Conservation (phyloP, 176 grass and related monocot genomes). For the Hyparrhenia diplandra region DNA sequence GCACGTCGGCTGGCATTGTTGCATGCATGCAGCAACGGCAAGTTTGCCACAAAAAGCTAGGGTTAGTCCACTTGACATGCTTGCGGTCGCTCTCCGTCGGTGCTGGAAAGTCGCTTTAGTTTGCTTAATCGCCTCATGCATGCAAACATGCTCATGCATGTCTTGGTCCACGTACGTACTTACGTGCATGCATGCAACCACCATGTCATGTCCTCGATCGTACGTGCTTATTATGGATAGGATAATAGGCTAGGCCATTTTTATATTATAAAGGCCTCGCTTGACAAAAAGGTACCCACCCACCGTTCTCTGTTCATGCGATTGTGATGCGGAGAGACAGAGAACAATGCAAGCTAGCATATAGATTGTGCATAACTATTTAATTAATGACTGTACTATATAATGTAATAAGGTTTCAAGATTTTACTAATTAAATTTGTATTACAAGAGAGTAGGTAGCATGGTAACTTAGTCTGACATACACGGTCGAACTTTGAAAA, state of each 20-base stretch:
- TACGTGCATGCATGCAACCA: neutral
- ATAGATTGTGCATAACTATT: no score
- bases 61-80: neutral
- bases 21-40: neutral
- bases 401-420: no score
- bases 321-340: no score
- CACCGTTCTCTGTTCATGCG: no score
- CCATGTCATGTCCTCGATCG: conserved; percentile 1
- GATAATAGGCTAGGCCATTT: no score
- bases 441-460: no score
- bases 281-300: neutral
- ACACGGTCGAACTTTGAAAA: no score
- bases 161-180: neutral
- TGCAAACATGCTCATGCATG: neutral
- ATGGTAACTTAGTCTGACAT: no score
- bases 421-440: no score
- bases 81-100: neutral
- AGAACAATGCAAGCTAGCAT: no score
- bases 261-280: neutral
- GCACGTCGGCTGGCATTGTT: neutral
- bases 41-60: neutral
- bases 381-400: no score
- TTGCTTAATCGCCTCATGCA: neutral
- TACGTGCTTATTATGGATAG: no score
- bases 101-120: conserved; percentile 10